phyloP scores from a whole-genome alignment of 1,284 basidiomycete genomes.

The Moesziomyces antarcticus region DNA sequence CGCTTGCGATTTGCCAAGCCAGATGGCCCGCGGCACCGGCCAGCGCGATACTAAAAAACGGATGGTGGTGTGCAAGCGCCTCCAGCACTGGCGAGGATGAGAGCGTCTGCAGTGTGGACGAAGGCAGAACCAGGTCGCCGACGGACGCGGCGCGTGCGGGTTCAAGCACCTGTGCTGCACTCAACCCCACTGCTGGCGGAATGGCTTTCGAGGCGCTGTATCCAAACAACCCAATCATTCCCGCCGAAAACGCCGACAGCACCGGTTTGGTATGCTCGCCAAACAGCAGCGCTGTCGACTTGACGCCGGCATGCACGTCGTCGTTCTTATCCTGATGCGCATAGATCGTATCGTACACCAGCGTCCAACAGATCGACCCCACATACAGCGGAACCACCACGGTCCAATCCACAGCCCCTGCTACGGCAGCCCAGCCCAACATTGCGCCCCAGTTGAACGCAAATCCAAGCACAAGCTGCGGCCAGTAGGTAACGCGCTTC shows the following conservation, averaged over 20 bases:
- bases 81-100: conserved; percentile 17
- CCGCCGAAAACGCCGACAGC: conserved; percentile 78
- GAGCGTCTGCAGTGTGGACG: conserved; percentile 16
- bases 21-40: conserved; percentile 81
- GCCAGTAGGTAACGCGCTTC: conserved; percentile 98
- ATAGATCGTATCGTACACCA: conserved; percentile 98
- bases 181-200: conserved; percentile 13
- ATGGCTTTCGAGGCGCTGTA: conserved; percentile 71
- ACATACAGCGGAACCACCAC: conserved; percentile 83
- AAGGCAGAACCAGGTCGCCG: conserved; percentile 27
- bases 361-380: conserved; percentile 89
- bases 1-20: conserved; percentile 77
- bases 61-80: conserved; percentile 66
- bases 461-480: conserved; percentile 79
- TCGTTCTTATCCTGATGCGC: conserved; percentile 98
- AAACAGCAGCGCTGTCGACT: conserved; percentile 92
- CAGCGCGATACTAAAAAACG: conserved; percentile 81
- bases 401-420: conserved; percentile 82
- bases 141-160: conserved; percentile 11
- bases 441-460: conserved; percentile 98
- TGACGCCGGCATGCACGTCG: conserved; percentile 88
- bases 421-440: conserved; percentile 94
- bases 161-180: conserved; percentile 11
- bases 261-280: conserved; percentile 78
- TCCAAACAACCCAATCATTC: conserved; percentile 80